Percentiles rank a stretch among this genome's conserved stretches.
Evolutionary conservation across 2,329 filamentous ascomycete genomes (phyloP).

Genomic region (Nemania serpens): DNA sequence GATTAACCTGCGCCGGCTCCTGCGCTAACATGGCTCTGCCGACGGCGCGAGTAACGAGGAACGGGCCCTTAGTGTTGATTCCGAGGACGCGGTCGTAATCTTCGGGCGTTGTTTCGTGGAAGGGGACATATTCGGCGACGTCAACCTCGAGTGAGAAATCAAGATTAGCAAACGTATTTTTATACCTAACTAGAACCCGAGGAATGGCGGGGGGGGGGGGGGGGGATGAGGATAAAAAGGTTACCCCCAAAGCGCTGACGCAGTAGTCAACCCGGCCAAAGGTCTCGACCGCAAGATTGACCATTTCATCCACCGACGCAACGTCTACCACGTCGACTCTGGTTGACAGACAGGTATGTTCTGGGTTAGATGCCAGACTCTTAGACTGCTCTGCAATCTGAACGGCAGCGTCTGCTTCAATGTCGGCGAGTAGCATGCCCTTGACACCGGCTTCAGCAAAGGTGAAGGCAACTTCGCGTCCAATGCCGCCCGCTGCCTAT

Average conservation of each 20-base stretch:
- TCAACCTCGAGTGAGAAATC: too few species aligned
- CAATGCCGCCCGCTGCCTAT: conserved; percentile 32
- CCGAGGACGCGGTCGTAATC: conserved; percentile 33
- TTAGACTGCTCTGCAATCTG: conserved; percentile 21
- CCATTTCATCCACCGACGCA: conserved; percentile 25
- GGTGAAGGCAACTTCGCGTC: conserved; percentile 24
- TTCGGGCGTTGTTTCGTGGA: conserved; percentile 30
- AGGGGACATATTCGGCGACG: conserved; percentile 28
- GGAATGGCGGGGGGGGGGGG: too few species aligned
- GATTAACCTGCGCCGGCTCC: conserved; percentile 17
- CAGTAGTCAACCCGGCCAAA: conserved; percentile 33
- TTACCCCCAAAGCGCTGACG: too few species aligned
- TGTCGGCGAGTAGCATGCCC: conserved; percentile 31
- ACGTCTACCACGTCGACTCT: conserved; percentile 7
- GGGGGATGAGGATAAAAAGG: too few species aligned
- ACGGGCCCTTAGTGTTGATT: conserved; percentile 31
- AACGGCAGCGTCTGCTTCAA: conserved; percentile 21
- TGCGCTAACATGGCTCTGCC: conserved; percentile 30
- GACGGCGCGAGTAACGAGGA: conserved; percentile 28
- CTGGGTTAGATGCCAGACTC: conserved; percentile 20
- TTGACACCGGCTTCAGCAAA: conserved; percentile 32
- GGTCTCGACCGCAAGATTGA: conserved; percentile 11
- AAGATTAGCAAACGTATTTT: too few species aligned
- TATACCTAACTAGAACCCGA: too few species aligned
- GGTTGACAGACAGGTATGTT: neutral